phyloP scores from a whole-genome alignment of 192 early-diverging fungal species.

The Rhizophlyctis rosea region DNA sequence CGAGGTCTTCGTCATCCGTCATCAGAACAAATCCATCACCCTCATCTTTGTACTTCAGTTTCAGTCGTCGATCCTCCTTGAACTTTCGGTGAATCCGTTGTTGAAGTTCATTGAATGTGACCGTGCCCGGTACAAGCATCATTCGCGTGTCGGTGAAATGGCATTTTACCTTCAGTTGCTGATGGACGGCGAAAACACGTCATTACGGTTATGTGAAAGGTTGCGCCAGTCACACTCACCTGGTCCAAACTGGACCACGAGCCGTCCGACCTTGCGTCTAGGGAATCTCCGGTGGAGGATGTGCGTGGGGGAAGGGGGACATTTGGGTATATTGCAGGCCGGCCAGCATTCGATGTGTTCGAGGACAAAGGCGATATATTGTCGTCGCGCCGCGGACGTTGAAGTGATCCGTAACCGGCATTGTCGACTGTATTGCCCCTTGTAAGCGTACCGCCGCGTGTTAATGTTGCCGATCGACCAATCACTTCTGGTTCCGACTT shows the following conservation, averaged over 20 bases:
- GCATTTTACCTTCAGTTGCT: conserved; percentile 57
- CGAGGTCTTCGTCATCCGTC: conserved; percentile 88
- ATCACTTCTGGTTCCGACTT: neutral
- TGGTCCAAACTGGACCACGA: no score
- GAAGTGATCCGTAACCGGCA: neutral
- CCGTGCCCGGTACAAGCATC: conserved; percentile 50
- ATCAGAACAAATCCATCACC: conserved; percentile 81
- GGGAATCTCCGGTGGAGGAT: neutral
- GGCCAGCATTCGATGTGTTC: no score
- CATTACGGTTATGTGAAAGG: conserved; percentile 13
- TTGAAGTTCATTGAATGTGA: conserved; percentile 52
- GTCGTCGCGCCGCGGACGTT: neutral
- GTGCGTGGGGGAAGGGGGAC: neutral
- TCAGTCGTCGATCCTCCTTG: conserved; percentile 36
- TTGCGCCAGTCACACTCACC: no score
- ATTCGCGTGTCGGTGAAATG: conserved; percentile 67
- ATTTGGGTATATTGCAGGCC: neutral
- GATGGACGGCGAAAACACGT: conserved; percentile 7
- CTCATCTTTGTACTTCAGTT: conserved; percentile 82
- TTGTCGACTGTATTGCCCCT: neutral
- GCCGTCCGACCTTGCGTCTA: neutral
- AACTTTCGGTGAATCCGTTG: conserved; percentile 63
- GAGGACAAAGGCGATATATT: no score
- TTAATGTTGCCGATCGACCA: conserved; percentile 8
- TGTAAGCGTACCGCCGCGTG: neutral